Base-by-base conservation (phyloP, 805 yeast genomes). In the Ogataea nonfermentans region DNA sequence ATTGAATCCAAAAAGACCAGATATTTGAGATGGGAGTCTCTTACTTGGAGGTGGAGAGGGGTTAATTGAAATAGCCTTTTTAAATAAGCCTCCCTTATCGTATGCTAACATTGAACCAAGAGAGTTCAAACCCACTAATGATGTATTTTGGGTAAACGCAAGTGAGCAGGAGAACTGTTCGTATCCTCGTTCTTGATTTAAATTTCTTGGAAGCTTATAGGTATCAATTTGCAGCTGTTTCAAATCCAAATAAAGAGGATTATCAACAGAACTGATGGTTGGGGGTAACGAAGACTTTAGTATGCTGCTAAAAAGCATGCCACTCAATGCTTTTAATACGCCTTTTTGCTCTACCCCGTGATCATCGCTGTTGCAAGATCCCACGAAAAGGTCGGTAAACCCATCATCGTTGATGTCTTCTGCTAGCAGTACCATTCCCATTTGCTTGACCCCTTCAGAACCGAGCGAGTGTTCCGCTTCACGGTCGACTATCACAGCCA, bases 101-200 rank as follows among this genome's bases (percentile, higher is more conserved):
- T 62, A 70, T 0, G 66, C 66, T 10, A 61, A 49, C 0, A 76
- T 71, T 2, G 56, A 43, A 3, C 67, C 71, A 1, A 56, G 34
- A 0, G 75, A 70, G 6, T 61, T 64, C 0, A 67, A 48, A 0
- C 74, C 70, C 4, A 74, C 55, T 4, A 70, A 59, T 0, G 66
- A 24, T 12, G 42, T 44, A 4, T 52, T 27, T 0, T 47, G 46
- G 4, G 65, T 57, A 2, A 55, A 35, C 0, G 68, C 55, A 11
- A 71, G 25, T 1, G 59, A 36, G 1, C 63, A 33, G 0, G 76
- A 80, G 49, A 72, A 68, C 37, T 65, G 70, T 31, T 68, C 75
- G 50, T 63, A 75, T 6, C 59, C 57, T 23, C 47, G 39, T 4
- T 27, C n/a, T 19, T 48, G 52, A 2, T 11, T 24, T 5, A 49